phyloP scores from a whole-genome alignment of 78 protist species.

The Ministeria vibrans region DNA sequence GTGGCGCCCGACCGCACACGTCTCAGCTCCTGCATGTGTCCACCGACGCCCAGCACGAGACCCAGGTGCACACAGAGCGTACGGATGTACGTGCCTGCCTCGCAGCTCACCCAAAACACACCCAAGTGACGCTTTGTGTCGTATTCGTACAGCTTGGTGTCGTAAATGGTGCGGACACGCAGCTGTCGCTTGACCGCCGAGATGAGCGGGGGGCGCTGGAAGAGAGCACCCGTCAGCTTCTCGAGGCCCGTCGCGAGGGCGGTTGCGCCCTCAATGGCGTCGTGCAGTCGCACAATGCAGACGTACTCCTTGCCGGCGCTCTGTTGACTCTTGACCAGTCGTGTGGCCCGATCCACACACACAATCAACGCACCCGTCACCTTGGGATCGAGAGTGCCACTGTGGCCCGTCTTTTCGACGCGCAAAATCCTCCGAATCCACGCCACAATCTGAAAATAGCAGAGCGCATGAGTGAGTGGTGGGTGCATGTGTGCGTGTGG shows the following conservation, averaged over 20 bases:
- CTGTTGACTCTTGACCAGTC: constrained; percentile 99
- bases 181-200: constrained; percentile 95
- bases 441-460: too few species aligned
- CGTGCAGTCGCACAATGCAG: constrained; percentile 88
- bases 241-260: constrained; percentile 49
- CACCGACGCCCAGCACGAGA: constrained; percentile 93
- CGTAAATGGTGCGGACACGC: constrained; percentile 95
- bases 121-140: constrained; percentile 89
- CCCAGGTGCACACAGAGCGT: constrained; percentile 99
- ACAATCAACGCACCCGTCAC: constrained; percentile 98
- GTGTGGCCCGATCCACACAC: constrained; percentile 97
- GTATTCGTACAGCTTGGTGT: constrained; percentile 84
- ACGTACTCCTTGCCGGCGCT: constrained; percentile 96
- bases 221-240: constrained; percentile 94
- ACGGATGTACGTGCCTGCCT: constrained; percentile 99
- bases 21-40: constrained; percentile 97
- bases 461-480: too few species aligned
- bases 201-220: constrained; percentile 99
- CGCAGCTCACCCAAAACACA: constrained; percentile 93
- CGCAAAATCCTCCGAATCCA: constrained; percentile 90
- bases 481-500: too few species aligned
- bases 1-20: constrained; percentile 82
- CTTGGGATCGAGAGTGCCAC: constrained; percentile 99
- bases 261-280: constrained; percentile 56
- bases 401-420: constrained; percentile 96